phyloP scores from a whole-genome alignment of 2,329 filamentous ascomycete species.

The Ceratocystis huliohia region DNA sequence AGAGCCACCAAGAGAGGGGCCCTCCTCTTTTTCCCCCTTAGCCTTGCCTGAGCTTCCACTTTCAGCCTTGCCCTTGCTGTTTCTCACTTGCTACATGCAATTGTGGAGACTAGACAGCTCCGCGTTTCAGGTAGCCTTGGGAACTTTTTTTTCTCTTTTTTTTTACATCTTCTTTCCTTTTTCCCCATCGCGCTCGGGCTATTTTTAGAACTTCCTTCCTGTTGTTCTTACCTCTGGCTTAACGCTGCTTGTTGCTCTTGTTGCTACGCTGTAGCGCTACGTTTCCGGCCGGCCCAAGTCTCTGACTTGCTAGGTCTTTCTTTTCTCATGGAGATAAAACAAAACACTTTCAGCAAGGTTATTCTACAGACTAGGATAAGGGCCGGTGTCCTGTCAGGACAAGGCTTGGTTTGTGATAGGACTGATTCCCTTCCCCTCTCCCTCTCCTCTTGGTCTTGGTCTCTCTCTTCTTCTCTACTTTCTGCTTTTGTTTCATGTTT shows the following conservation, averaged over 20 bases:
- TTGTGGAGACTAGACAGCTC: background rate
- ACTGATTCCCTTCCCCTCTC: background rate
- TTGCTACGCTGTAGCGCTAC: background rate
- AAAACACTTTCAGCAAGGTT: background rate
- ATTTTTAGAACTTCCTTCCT: background rate
- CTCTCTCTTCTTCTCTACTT: background rate
- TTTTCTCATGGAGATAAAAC: background rate
- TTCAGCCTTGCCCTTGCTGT: background rate
- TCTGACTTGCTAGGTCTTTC: background rate
- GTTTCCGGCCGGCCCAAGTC: background rate
- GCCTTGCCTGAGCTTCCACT: background rate
- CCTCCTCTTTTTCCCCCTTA: background rate
- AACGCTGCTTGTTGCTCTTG: too few relatives aligned
- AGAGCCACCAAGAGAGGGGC: background rate
- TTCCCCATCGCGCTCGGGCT: too few relatives aligned
- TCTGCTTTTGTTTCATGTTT: background rate
- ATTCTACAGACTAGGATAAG: background rate
- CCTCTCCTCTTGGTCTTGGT: background rate
- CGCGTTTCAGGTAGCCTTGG: conserved; percentile 13
- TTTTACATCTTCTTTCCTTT: background rate
- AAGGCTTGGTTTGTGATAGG: too few relatives aligned
- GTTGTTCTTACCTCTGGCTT: background rate
- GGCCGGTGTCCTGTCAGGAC: background rate
- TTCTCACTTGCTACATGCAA: background rate
- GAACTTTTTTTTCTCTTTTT: background rate